Evolutionary conservation across 2,329 filamentous ascomycete genomes (phyloP).

Genomic region (Diaporthe sp.): DNA sequence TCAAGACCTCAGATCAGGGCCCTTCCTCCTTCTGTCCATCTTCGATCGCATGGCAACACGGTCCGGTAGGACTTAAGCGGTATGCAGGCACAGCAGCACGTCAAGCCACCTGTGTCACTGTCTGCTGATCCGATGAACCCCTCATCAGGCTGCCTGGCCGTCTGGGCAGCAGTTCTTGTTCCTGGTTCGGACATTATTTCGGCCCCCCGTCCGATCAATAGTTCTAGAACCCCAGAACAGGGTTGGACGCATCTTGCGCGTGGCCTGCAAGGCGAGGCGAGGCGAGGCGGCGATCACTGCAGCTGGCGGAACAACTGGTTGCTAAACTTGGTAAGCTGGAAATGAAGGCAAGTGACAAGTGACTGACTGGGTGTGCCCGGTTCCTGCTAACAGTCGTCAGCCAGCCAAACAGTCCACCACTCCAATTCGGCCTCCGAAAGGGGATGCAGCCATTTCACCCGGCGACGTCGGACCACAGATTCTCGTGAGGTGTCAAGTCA

Average conservation of each 20-base stretch:
- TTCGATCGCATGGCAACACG: conserved; percentile 16
- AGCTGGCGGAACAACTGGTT: conserved; percentile 4
- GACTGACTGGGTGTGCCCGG: background rate
- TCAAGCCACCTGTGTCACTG: conserved; percentile 20
- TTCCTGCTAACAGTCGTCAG: background rate
- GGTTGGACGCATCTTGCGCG: background rate
- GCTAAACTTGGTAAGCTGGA: conserved; percentile 23
- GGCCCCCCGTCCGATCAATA: conserved; percentile 15
- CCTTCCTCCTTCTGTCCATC: background rate
- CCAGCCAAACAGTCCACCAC: background rate
- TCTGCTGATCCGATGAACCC: conserved; percentile 12
- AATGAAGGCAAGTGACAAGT: background rate
- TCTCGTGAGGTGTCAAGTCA: conserved; percentile 1
- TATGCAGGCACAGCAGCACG: background rate
- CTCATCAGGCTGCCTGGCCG: no score
- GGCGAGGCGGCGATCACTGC: conserved; percentile 24
- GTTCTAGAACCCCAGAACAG: conserved; percentile 24
- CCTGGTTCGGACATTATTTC: conserved; percentile 18
- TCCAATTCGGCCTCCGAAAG: conserved; percentile 1
- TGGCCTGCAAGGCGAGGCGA: conserved; percentile 22
- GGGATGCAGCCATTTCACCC: background rate
- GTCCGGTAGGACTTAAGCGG: background rate
- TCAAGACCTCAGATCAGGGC: background rate
- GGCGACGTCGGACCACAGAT: background rate
- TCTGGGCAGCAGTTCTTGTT: background rate